Base-by-base conservation (phyloP, 2,329 filamentous ascomycete species). In the Pseudopyrenochaeta lycopersici region DNA sequence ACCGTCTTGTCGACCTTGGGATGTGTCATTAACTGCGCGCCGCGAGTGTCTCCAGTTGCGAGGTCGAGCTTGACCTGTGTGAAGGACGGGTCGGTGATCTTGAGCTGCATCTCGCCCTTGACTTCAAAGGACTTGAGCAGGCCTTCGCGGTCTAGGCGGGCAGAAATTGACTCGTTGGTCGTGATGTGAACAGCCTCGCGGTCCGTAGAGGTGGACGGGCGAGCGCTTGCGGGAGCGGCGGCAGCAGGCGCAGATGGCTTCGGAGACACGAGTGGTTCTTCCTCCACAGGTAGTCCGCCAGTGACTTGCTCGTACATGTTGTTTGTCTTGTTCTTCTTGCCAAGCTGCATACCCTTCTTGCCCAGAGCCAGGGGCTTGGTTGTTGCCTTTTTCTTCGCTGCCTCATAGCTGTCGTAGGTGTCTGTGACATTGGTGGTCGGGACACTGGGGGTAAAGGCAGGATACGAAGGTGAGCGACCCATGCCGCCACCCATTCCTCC, bases 341-440 rank as follows among this genome's bases (percentile, higher is more conserved):
- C 95, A 52, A 99, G 83, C 78, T 98, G 94, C 96, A 99, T 99
- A 65, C 95, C 95, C 82, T 99, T 99, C 68, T 92, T 92, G 79
- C 96, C 92, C 54, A 89, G 85, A 45, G 90, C 86, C 70, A 86
- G 74, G 86, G 95, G 96, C 79, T 87, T 87, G 72, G 87, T 90
- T 1, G 88, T 82, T 79, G 88, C 81, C 81, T 97, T 97, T 81
- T 97, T 97, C 87, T 97, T 98, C 78, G 97, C 95, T 1, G 93
- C 92, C 77, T 97, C 93, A 76, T 99, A 99, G 30, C 87, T 90
- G 77, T 98, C 93, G 79, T 96, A 97, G 6, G 90, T 91, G 71
- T 95, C 91, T 48, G 89, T 84, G 60, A 90, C 85, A 15, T 63
- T 66, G 52, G 87, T 85, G 40, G 91, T 86, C 58, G 90, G 88